Percentiles rank a stretch among this genome's conserved stretches.
Conservation (phyloP, 2,329 filamentous ascomycete genomes). For the Cladobotryum protrusum region DNA sequence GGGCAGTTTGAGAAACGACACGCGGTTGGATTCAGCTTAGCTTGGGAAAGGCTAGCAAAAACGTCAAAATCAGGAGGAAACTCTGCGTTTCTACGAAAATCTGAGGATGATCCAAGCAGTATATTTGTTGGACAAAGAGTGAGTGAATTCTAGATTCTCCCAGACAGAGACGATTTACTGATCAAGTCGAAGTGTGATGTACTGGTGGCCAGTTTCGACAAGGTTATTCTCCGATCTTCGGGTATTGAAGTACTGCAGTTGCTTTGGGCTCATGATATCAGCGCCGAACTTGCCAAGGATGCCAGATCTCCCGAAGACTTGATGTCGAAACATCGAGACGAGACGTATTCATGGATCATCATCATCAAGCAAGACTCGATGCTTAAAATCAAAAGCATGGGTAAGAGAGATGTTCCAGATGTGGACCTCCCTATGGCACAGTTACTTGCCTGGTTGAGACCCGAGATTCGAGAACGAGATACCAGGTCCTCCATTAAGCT, state of each 20-base stretch:
- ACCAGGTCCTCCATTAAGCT: conserved; percentile 48
- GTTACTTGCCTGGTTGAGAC: conserved; percentile 71
- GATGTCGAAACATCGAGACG: conserved; percentile 67
- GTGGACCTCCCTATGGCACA: conserved; percentile 68
- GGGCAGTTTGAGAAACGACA: conserved; percentile 61
- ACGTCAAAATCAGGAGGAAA: conserved; percentile 48
- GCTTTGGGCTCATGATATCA: conserved; percentile 79
- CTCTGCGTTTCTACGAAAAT: conserved; percentile 62
- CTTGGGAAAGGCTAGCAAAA: conserved; percentile 74
- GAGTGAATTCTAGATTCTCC: conserved; percentile 27
- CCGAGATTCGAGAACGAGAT: conserved; percentile 75
- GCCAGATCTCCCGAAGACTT: conserved; percentile 74
- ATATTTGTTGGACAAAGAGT: conserved; percentile 59
- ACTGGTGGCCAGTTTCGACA: conserved; percentile 81
- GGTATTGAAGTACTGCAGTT: conserved; percentile 72
- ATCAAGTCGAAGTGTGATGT: conserved; percentile 63
- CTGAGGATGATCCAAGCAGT: conserved; percentile 54
- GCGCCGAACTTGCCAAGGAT: conserved; percentile 79
- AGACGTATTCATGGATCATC: conserved; percentile 78
- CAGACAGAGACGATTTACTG: not conserved
- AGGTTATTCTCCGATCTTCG: conserved; percentile 64
- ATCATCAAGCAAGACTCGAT: conserved; percentile 73
- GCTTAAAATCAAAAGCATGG: conserved; percentile 74
- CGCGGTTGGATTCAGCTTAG: conserved; percentile 87
- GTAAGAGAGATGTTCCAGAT: conserved; percentile 67